phyloP scores from a whole-genome alignment of 2,329 filamentous ascomycete species.

The Stenocarpella maydis region DNA sequence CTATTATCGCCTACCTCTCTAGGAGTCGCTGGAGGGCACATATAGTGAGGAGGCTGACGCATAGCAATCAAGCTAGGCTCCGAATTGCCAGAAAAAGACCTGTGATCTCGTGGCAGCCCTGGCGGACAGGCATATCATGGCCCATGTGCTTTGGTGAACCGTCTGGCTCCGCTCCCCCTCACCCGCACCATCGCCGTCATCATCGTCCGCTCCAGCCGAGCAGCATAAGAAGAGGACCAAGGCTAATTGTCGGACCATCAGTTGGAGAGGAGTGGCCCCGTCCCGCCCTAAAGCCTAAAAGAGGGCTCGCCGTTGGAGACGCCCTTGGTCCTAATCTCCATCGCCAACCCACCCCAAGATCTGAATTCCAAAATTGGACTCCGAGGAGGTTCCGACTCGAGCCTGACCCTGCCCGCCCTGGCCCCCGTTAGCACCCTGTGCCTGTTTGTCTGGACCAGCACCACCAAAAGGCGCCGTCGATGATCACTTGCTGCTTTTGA shows the following conservation, averaged over 20 bases:
- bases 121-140: conserved; percentile 16
- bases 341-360: conserved; percentile 14
- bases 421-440: conserved; percentile 25
- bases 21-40: conserved; percentile 2
- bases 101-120: conserved; percentile 1
- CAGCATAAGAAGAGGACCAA: conserved; percentile 4
- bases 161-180: conserved; percentile 20
- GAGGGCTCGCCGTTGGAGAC: conserved; percentile 11
- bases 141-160: conserved; percentile 3
- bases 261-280: conserved; percentile 14
- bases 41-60: conserved; percentile 21
- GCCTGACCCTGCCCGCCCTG: conserved; percentile 19
- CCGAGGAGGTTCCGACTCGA: conserved; percentile 30
- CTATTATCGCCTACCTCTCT: conserved; percentile 18
- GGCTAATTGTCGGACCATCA: conserved; percentile 27
- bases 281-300: conserved; percentile 15
- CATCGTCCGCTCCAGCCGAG: background rate
- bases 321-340: conserved; percentile 16
- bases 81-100: background rate
- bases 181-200: conserved; percentile 7
- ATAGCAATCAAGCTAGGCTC: conserved; percentile 1
- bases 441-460: conserved; percentile 22
- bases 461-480: conserved; percentile 40
- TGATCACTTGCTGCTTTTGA: conserved; percentile 39
- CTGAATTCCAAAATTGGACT: conserved; percentile 20